Base-by-base conservation (phyloP, 129 eudicot species). In the Artemisia annua region DNA sequence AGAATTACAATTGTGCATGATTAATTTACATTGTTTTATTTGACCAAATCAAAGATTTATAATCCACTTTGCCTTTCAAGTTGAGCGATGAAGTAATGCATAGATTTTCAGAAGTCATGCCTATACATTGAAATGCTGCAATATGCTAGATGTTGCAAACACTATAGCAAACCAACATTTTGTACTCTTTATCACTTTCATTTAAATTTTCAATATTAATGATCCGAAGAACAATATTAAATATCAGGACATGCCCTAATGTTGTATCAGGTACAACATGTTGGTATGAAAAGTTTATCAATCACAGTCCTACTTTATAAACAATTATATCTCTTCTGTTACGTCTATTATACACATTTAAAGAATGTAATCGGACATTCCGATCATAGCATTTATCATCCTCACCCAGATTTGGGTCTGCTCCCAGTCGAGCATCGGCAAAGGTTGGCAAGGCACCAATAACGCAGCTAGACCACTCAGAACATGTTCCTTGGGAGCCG, bases 311-410 rank as follows among this genome's bases (percentile, higher is more conserved):
- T 66, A 78, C 39, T 70, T 62, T 71, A 78, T 78, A 78, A 69
- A 17, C 70, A 56, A 66, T 58, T 43, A 26, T 22, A 7, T 14
- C 26, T 62, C 43, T 70, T 75, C 46, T 0, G 30, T 71, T 20
- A 49, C 74, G 70, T 54, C 66, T 49, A 79, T 74, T 81, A 80
- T 68, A 61, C 72, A 81, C 76, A 70, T 75, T 56, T 24, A 80
- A 81, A 64, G 73, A 76, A 71, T 76, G 72, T 71, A 59, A 8
- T 63, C 11, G 20, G 64, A 70, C 73, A 66, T 75, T 75, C 19
- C 24, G 44, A 44, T 28, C 20, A 39, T 63, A 63, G 4, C 39
- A 54, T 55, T 48, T 28, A 44, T 60, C 39, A 14, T 26, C 74
- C 64, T 32, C 64, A 10, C 30, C 70, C 55, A 51, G 52, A 19